Percentiles rank a stretch among this genome's conserved stretches.
Evolutionary conservation across 1,284 basidiomycete species (phyloP).

Genomic region (Pascua sp.): DNA sequence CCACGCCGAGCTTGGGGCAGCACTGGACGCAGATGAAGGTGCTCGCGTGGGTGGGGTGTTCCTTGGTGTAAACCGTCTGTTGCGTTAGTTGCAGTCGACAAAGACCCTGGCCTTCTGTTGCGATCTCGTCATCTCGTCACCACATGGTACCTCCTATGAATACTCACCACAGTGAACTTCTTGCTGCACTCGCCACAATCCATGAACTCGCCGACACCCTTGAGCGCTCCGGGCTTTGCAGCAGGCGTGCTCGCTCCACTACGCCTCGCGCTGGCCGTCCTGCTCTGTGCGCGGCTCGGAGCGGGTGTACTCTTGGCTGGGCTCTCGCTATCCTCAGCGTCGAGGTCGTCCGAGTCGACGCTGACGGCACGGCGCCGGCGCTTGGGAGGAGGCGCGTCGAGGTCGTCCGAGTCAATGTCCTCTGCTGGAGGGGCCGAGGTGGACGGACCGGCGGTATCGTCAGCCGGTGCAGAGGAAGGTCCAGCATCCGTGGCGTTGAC

Average conservation of each 20-base stretch:
- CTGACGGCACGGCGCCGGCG: conserved; percentile 42
- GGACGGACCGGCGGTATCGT: not conserved
- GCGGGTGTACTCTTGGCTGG: conserved; percentile 2
- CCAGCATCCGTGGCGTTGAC: not conserved
- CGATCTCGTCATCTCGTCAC: not conserved
- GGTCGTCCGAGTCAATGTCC: not conserved
- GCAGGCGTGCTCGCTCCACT: conserved; percentile 3
- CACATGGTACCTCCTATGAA: not conserved
- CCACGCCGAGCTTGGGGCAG: conserved; percentile 66
- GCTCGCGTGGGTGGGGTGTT: conserved; percentile 59
- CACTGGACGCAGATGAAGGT: conserved; percentile 76
- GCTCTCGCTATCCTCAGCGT: conserved; percentile 38
- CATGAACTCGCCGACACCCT: conserved; percentile 73
- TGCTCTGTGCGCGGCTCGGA: not conserved
- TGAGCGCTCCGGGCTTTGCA: conserved; percentile 52
- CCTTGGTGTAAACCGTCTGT: conserved; percentile 78
- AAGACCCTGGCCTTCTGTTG: too few relatives aligned
- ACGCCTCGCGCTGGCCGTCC: not conserved
- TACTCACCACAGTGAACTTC: conserved; percentile 81
- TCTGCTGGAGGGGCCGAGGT: not conserved
- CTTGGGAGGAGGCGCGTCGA: conserved; percentile 29
- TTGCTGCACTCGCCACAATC: conserved; percentile 76
- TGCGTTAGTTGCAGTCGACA: not conserved
- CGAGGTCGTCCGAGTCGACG: conserved; percentile 66
- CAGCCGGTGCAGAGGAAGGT: conserved; percentile 14